Evolutionary conservation across 2,329 filamentous ascomycete genomes (phyloP), one percentile per base, ranked within the genome.

Genomic region (Penicillium sp.): DNA sequence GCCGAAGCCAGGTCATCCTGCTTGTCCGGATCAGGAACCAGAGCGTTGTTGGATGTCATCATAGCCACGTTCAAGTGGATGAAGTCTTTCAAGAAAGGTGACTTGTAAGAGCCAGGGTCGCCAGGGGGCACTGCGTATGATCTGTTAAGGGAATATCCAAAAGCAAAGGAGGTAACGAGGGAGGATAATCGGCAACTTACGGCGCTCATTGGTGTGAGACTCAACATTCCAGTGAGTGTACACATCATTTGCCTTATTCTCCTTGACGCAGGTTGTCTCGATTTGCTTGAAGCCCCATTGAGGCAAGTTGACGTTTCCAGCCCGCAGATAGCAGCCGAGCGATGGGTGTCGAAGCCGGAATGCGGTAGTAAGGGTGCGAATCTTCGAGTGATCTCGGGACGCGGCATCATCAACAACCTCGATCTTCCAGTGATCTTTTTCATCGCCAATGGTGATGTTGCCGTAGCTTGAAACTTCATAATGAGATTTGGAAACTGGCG

Each of bases 261-360:
- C 84, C 79, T 95, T 96, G 62, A 87, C 86, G 75, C 94, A 99
- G 24, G 91, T 95, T 33, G 94, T 92, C 77, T 99, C 94, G 61
- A 99, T 97, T 76, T 99, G 94, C 79, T 97, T 96, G 82, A 99
- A 99, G 71, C 94, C 94, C 94, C 94, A 99, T 71, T 97, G 94
- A 47, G 94, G 94, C 59, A 99, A 81, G 75, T 97, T 99, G 65
- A 91, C 88, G 66, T 95, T 99, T 64, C 92, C 93, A 54, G 94
- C 95, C 59, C 92, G 88, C 46, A 99, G 84, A 71, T 99, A 99
- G 76, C 94, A 99, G 62, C 89, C 89, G 50, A 97, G 81, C 50
- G 85, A 81, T 39, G 84, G 79, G 71, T 99, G 91, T 73, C 82
- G 90, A 51, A 99, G 79, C 59, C 95, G 86, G 83, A 99, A 96